Evolutionary conservation across 2,329 filamentous ascomycete species (phyloP), one percentile per base, ranked within the genome.

Genomic region (Phyllosticta citriasiana): DNA sequence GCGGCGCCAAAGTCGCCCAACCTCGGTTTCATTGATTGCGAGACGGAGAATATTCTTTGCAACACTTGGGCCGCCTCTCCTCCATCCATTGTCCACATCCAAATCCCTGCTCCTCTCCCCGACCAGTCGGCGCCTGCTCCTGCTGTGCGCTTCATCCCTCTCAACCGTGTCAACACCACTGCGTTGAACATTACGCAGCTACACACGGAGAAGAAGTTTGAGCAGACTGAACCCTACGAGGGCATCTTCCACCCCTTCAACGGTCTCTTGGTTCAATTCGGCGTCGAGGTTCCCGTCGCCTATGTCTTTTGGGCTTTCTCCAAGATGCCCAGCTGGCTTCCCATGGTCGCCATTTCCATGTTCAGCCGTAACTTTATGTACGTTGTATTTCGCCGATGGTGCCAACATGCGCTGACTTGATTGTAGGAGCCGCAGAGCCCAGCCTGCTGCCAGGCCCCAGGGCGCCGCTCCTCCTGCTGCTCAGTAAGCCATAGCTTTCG

Each of bases 161-260:
- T 92, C 69, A 91, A 91, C 79, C 75, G 85, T 68, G 89, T 87
- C 65, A 85, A 83, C 63, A 82, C 84, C 62, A 87, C 85, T 22
- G 76, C 84, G 35, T 80, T 85, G 62, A 84, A 86, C 61, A 80
- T 91, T 65, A 76, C 83, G 57, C 77, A 83, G 62, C 76, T 89
- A 59, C 80, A 84, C 65, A 73, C 81, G 63, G 85, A 86, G 67
- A 80, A 84, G 70, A 78, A 76, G 59, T 86, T 81, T 67, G 73
- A 81, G 71, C 70, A 82, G 56, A 71, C 70, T 22, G 67, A 72
- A 26, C 76, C 78, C 8, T 82, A 84, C 66, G 84, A 89, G 66
- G 86, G 88, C 57, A 78, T 80, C 70, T 91, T 88, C 80, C 89
- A 93, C 73, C 89, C 89, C 64, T 88, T 91, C 70, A 83, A 89